Conservation (phyloP, 2,329 filamentous ascomycete species). For the Cytospora piceae region DNA sequence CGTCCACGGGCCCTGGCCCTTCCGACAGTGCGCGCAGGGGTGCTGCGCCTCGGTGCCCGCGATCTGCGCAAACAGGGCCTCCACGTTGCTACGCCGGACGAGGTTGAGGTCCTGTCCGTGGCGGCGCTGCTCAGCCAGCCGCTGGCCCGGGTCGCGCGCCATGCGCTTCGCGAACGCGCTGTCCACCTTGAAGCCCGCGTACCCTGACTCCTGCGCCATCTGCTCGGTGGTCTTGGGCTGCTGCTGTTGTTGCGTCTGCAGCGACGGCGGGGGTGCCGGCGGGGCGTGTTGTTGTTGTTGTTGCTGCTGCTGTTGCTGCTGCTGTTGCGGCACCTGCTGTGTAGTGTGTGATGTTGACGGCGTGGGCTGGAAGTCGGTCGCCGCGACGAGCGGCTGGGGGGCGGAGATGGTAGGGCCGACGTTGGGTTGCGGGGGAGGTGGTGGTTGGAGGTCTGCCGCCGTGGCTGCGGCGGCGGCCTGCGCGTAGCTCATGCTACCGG, state of each 20-base stretch:
- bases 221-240: slow-evolving; percentile 49
- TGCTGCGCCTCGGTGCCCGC: slow-evolving; percentile 52
- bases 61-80: slow-evolving; percentile 62
- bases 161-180: slow-evolving; percentile 60
- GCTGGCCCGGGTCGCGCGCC: slow-evolving; percentile 52
- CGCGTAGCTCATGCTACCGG: slow-evolving; percentile 22
- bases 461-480: slow-evolving; percentile 25
- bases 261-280: background rate
- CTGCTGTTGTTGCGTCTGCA: slow-evolving; percentile 38
- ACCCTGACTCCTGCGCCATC: slow-evolving; percentile 52
- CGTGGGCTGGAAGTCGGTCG: slow-evolving; percentile 31
- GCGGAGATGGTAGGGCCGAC: slow-evolving; percentile 26
- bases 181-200: slow-evolving; percentile 52
- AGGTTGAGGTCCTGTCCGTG: slow-evolving; percentile 59
- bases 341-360: slow-evolving; percentile 9
- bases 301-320: slow-evolving; percentile 7
- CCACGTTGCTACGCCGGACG: slow-evolving; percentile 61
- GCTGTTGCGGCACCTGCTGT: background rate
- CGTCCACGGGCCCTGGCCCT: slow-evolving; percentile 63
- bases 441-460: slow-evolving; percentile 27
- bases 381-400: slow-evolving; percentile 30
- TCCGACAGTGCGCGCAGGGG: slow-evolving; percentile 64
- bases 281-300: background rate
- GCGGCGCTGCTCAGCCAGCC: slow-evolving; percentile 56
- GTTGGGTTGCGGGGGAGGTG: slow-evolving; percentile 23